Conservation (phyloP, 257 asterid species). For the Primulina eburnea region DNA sequence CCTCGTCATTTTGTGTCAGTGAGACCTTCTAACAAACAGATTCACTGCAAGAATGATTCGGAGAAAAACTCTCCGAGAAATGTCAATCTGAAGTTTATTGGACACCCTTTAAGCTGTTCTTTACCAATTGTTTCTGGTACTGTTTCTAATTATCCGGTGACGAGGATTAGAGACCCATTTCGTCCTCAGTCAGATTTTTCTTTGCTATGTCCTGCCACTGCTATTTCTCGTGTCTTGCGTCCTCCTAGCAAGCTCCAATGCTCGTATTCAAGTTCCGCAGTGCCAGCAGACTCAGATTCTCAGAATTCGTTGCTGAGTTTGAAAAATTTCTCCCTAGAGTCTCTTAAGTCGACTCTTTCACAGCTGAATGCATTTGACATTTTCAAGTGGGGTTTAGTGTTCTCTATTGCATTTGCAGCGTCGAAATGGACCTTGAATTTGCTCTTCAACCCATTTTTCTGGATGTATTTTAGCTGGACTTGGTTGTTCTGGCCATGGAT, state of each 20-base stretch:
- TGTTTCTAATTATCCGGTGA: background rate
- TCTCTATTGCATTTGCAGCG: conserved; percentile 56
- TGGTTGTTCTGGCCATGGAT: conserved; percentile 99
- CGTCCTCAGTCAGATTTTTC: conserved; percentile 10
- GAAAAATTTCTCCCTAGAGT: conserved; percentile 39
- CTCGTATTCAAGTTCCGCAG: conserved; percentile 32
- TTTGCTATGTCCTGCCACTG: conserved; percentile 11
- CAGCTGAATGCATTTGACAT: conserved; percentile 58
- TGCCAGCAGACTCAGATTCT: conserved; percentile 27
- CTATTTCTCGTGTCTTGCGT: conserved; percentile 20
- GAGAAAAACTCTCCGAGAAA: conserved; percentile 16
- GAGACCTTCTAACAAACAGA: conserved; percentile 58
- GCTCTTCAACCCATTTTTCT: conserved; percentile 67
- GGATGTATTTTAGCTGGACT: conserved; percentile 93
- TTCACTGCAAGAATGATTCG: conserved; percentile 31
- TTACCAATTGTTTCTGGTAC: background rate
- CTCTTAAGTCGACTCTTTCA: conserved; percentile 42
- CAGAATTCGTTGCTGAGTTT: conserved; percentile 27
- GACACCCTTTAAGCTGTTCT: conserved; percentile 22
- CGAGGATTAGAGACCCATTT: background rate
- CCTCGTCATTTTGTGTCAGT: conserved; percentile 26
- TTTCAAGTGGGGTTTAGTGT: conserved; percentile 58
- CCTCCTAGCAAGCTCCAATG: conserved; percentile 35
- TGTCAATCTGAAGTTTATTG: conserved; percentile 16
- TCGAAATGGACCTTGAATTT: conserved; percentile 51